A percentile compares a stretch with the other conserved stretches of the same genome.
Conservation (phyloP, 2,329 filamentous ascomycete genomes). For the Ophiocordyceps camponoti-floridani region DNA sequence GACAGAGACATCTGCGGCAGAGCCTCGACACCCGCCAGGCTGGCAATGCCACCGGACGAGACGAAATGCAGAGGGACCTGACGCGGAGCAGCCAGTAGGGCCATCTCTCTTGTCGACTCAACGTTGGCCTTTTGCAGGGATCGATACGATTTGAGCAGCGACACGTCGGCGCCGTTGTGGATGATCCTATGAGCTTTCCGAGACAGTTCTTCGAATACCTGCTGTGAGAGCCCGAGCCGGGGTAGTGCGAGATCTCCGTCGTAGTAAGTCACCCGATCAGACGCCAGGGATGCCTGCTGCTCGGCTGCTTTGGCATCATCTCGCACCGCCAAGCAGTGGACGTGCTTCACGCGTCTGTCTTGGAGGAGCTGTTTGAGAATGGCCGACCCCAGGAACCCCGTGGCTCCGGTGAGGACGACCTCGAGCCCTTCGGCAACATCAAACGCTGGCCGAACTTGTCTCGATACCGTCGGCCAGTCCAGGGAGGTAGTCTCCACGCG, state of each 20-base stretch:
- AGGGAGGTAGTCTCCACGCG: not conserved
- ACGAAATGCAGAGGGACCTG: slow-evolving; percentile 13
- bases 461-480: not conserved
- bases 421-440: not conserved
- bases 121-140: slow-evolving; percentile 17
- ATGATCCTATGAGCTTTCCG: slow-evolving; percentile 23
- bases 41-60: slow-evolving; percentile 7
- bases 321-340: slow-evolving; percentile 25
- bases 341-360: slow-evolving; percentile 10
- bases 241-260: slow-evolving; percentile 10
- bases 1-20: slow-evolving; percentile 4
- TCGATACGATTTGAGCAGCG: slow-evolving; percentile 18
- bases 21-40: not conserved
- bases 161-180: slow-evolving; percentile 28
- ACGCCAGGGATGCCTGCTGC: not conserved
- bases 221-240: slow-evolving; percentile 6
- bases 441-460: not conserved
- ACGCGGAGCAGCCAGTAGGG: slow-evolving; percentile 9
- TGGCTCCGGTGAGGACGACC: slow-evolving; percentile 2
- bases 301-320: slow-evolving; percentile 2
- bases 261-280: slow-evolving; percentile 6
- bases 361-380: slow-evolving; percentile 4
- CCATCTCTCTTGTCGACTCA: slow-evolving; percentile 14
- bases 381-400: slow-evolving; percentile 3
- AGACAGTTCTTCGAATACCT: slow-evolving; percentile 2